Evolutionary conservation across 2,329 filamentous ascomycete genomes (phyloP).

Genomic region (Arthrobotrys musiformis): DNA sequence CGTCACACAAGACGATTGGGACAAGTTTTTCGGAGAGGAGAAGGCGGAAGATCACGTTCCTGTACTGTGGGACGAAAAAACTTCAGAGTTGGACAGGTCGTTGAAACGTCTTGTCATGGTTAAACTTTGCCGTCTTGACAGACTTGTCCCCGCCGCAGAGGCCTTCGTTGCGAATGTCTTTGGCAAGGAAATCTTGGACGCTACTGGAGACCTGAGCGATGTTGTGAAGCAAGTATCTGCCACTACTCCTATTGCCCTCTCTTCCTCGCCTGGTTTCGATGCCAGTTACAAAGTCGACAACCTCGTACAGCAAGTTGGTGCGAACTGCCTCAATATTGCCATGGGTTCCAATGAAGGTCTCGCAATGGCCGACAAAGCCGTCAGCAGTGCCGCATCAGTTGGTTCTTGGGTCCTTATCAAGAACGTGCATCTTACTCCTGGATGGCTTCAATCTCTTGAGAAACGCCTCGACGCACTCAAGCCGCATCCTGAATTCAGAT

Average conservation of each 20-base stretch:
- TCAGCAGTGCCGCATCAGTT: conserved; percentile 87
- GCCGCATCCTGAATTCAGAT: conserved; percentile 88
- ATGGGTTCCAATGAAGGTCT: conserved; percentile 98
- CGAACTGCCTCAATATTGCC: conserved; percentile 93
- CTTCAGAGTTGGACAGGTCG: conserved; percentile 75
- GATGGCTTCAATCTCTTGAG: conserved; percentile 96
- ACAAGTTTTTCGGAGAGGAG: conserved; percentile 84
- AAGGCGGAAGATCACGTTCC: conserved; percentile 86
- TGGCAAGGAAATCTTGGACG: conserved; percentile 81
- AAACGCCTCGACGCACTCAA: conserved; percentile 96
- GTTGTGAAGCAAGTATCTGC: conserved; percentile 86
- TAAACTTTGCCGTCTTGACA: conserved; percentile 93
- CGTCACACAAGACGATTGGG: conserved; percentile 75
- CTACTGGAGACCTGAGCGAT: conserved; percentile 83
- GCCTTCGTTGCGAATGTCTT: conserved; percentile 89
- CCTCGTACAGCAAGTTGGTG: conserved; percentile 83
- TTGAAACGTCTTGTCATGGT: conserved; percentile 87
- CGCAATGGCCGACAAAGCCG: conserved; percentile 92
- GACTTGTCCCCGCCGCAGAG: conserved; percentile 92
- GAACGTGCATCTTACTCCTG: conserved; percentile 95
- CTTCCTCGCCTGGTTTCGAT: conserved; percentile 95
- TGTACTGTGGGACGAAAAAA: conserved; percentile 71
- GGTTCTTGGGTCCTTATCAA: conserved; percentile 98
- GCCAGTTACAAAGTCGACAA: conserved; percentile 99
- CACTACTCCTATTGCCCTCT: conserved; percentile 85